Evolutionary conservation across 2,329 filamentous ascomycete species (phyloP).

Genomic region (Monosporascus sp.): DNA sequence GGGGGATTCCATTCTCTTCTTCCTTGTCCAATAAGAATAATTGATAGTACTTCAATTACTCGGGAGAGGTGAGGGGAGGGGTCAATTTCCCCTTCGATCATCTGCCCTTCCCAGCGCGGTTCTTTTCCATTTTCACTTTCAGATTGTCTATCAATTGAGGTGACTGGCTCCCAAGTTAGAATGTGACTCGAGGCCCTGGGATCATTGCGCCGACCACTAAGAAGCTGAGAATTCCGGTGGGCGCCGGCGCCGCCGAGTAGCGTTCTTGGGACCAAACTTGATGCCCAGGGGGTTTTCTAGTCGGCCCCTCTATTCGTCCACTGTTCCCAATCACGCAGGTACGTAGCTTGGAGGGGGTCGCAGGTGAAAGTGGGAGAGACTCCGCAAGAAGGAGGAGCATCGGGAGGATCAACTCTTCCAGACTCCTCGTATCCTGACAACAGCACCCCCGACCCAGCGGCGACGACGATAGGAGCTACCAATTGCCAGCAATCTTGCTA

Average conservation of each 20-base stretch:
- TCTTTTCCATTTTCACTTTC: background rate
- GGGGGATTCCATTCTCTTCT: background rate
- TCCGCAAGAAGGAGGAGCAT: background rate
- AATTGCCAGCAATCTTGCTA: no score
- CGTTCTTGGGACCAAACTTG: background rate
- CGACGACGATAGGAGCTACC: no score
- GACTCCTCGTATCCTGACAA: no score
- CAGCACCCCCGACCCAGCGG: no score
- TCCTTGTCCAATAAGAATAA: background rate
- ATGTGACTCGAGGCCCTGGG: background rate
- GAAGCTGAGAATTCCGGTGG: background rate
- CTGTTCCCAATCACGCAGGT: background rate
- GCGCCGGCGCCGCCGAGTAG: background rate
- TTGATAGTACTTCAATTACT: background rate
- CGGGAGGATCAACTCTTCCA: background rate
- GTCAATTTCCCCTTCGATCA: background rate
- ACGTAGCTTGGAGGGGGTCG: background rate
- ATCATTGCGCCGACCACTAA: background rate
- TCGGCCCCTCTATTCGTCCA: background rate
- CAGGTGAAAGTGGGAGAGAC: background rate
- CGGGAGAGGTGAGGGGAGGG: no score
- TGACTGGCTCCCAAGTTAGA: background rate
- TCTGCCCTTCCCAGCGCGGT: background rate
- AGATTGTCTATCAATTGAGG: background rate
- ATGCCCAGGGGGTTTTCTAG: background rate